phyloP scores from a whole-genome alignment of 305 asterid species.

The Ilex paraguariensis region DNA sequence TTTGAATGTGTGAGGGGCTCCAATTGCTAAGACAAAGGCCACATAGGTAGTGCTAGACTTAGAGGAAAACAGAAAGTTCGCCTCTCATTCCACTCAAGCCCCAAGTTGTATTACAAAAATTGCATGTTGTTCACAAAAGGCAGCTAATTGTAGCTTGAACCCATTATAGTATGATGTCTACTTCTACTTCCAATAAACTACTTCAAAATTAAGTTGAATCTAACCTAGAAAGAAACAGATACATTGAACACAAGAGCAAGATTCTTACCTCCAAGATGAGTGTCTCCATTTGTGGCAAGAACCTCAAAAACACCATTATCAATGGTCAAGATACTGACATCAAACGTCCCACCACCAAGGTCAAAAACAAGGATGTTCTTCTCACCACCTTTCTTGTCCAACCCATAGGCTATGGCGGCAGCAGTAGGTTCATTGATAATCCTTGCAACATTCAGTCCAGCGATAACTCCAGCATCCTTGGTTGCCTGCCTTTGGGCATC shows the following conservation, averaged over 20 bases:
- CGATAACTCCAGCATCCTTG: conserved; percentile 42
- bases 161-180: neutral
- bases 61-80: too few species aligned
- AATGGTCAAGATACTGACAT: conserved; percentile 43
- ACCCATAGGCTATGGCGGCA: conserved; percentile 47
- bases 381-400: conserved; percentile 46
- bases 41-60: too few species aligned
- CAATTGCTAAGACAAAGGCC: too few species aligned
- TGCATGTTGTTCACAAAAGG: too few species aligned
- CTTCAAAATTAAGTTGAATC: neutral
- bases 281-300: conserved; percentile 52
- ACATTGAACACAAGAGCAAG: neutral
- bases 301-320: conserved; percentile 49
- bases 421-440: conserved; percentile 48
- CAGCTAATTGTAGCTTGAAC: too few species aligned
- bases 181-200: too few species aligned
- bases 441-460: conserved; percentile 43
- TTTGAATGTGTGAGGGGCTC: too few species aligned
- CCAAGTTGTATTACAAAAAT: too few species aligned
- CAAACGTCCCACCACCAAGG: conserved; percentile 56
- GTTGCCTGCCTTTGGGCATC: conserved; percentile 56
- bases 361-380: conserved; percentile 50
- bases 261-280: conserved; percentile 56
- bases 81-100: too few species aligned
- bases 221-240: too few species aligned